Evolutionary conservation across 805 yeast species (phyloP).

Genomic region (Clavispora carvajalis): DNA sequence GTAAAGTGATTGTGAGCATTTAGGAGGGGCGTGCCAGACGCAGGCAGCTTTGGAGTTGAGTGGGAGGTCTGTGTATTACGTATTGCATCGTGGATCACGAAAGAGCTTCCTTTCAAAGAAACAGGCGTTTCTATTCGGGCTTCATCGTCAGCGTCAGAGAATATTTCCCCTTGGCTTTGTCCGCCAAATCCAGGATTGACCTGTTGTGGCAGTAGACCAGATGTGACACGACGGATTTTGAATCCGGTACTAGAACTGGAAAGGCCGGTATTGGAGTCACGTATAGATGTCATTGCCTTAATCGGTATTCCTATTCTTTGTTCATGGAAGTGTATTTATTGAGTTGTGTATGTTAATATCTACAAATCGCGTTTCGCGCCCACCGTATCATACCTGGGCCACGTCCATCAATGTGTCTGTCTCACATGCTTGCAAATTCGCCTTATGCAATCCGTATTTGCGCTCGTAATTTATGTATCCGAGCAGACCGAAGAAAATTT

Average conservation of each 20-base stretch:
- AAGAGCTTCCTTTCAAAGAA: not conserved
- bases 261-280: not conserved
- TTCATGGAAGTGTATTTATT: not conserved
- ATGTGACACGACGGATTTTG: slow-evolving; percentile 5
- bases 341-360: not conserved
- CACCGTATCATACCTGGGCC: not conserved
- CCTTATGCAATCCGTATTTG: slow-evolving; percentile 44
- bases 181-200: not conserved
- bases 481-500: slow-evolving; percentile 60
- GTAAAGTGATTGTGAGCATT: too few relatives aligned
- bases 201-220: slow-evolving; percentile 11
- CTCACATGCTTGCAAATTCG: slow-evolving; percentile 37
- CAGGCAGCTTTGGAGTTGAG: not conserved
- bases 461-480: slow-evolving; percentile 63
- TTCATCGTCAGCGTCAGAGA: slow-evolving; percentile 15
- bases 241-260: not conserved
- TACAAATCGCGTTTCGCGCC: slow-evolving; percentile 1
- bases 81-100: not conserved
- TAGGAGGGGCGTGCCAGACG: not conserved
- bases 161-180: not conserved
- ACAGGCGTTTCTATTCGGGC: slow-evolving; percentile 25
- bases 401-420: slow-evolving; percentile 59
- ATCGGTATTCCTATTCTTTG: not conserved
- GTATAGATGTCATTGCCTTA: not conserved
- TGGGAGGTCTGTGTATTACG: not conserved